phyloP scores from a whole-genome alignment of 331 rosid genomes.

The Malus hybrid region DNA sequence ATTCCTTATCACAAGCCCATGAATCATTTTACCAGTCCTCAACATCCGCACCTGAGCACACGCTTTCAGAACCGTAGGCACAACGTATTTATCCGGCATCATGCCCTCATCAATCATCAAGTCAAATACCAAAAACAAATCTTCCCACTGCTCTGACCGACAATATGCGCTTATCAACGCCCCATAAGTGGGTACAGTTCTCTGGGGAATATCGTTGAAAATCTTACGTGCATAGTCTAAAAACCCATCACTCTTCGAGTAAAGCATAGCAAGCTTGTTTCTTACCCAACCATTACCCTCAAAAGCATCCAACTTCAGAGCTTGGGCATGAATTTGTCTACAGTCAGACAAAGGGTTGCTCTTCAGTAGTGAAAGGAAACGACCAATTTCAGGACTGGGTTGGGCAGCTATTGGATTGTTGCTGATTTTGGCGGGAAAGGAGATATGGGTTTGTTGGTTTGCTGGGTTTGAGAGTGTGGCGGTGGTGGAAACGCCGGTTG shows the following conservation, averaged over 20 bases:
- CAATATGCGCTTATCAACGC: constrained; percentile 28
- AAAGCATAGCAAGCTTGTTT: constrained; percentile 13
- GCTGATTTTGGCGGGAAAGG: background rate
- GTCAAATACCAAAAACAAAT: constrained; percentile 19
- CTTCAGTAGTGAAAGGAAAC: constrained; percentile 13
- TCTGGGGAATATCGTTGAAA: constrained; percentile 25
- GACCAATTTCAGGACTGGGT: constrained; percentile 6
- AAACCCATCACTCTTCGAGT: constrained; percentile 1
- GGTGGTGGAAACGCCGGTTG: background rate
- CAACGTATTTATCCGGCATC: constrained; percentile 28
- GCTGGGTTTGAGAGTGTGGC: background rate
- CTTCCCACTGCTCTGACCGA: constrained; percentile 28
- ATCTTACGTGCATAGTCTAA: constrained; percentile 29
- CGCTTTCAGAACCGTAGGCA: constrained; percentile 37
- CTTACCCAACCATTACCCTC: constrained; percentile 7
- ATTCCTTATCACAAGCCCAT: constrained; percentile 26
- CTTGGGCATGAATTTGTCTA: constrained; percentile 23
- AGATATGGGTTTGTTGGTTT: background rate
- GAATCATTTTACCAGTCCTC: constrained; percentile 29
- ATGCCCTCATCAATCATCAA: constrained; percentile 36
- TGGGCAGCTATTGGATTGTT: background rate
- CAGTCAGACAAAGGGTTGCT: background rate
- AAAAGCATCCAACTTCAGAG: constrained; percentile 23
- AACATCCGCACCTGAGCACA: constrained; percentile 24
- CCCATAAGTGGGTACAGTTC: constrained; percentile 3